Percentiles rank a stretch among this genome's conserved stretches.
phyloP scores from a whole-genome alignment of 768 basidiomycete genomes.

The Rhizopogon sp. region DNA sequence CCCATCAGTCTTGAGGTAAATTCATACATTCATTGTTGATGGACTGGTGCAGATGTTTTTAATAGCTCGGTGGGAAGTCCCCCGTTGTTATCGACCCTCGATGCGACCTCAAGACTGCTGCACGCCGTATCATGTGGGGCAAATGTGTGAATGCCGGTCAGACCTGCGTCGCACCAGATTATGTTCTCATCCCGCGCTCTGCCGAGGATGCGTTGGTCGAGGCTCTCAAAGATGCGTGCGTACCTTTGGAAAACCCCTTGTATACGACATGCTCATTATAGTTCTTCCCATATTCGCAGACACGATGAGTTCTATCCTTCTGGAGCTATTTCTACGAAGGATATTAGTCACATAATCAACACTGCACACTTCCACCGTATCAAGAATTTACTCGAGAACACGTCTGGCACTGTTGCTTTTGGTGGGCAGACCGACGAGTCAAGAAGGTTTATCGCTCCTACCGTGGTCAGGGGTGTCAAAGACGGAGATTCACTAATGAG shows the following conservation, averaged over 20 bases:
- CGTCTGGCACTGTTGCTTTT: conserved; percentile 57
- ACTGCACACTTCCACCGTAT: conserved; percentile 53
- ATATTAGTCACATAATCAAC: conserved; percentile 50
- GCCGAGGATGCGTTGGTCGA: conserved; percentile 34
- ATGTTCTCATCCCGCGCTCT: conserved; percentile 39
- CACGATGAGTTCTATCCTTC: conserved; percentile 35
- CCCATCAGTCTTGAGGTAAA: conserved; percentile 57
- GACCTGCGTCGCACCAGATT: conserved; percentile 65
- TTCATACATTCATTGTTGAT: neutral
- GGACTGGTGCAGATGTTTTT: neutral
- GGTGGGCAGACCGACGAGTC: conserved; percentile 60
- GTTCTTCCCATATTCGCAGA: conserved; percentile 1
- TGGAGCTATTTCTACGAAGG: conserved; percentile 36
- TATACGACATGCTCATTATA: neutral
- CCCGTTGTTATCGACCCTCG: conserved; percentile 71
- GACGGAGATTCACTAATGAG: conserved; percentile 69
- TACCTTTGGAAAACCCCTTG: neutral
- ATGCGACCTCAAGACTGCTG: conserved; percentile 60
- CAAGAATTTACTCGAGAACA: conserved; percentile 56
- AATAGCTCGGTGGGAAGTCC: conserved; percentile 65
- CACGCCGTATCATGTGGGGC: conserved; percentile 79
- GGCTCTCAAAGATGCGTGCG: conserved; percentile 40
- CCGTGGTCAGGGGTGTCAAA: conserved; percentile 60
- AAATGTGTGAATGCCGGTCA: conserved; percentile 74
- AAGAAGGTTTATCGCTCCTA: conserved; percentile 66